Percentiles rank a stretch among this genome's conserved stretches.
phyloP scores from a whole-genome alignment of 345 rosid species.

The Populus alba region DNA sequence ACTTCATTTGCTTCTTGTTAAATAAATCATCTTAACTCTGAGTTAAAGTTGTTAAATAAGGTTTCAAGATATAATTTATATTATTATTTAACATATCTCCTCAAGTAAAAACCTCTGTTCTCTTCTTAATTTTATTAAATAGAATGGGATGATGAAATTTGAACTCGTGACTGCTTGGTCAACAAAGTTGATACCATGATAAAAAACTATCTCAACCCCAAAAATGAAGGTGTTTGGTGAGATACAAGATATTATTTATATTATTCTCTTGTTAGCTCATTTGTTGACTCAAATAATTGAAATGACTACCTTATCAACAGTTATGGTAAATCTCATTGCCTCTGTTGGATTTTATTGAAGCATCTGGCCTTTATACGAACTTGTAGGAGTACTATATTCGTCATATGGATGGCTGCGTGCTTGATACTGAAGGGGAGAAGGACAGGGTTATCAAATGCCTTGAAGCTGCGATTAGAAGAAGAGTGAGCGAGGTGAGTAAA shows the following conservation, averaged over 20 bases:
- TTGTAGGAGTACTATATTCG: conserved; percentile 79
- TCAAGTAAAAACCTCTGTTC: too few relatives aligned
- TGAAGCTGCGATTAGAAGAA: conserved; percentile 80
- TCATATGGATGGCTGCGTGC: conserved; percentile 88
- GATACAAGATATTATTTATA: too few relatives aligned
- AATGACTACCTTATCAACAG: neutral
- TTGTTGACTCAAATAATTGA: neutral
- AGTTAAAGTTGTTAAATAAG: too few relatives aligned
- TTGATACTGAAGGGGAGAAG: conserved; percentile 77
- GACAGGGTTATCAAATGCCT: conserved; percentile 83
- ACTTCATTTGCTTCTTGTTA: neutral
- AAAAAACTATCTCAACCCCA: too few relatives aligned
- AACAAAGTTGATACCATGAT: accelerated
- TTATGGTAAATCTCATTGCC: neutral
- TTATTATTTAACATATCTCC: too few relatives aligned
- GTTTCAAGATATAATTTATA: too few relatives aligned
- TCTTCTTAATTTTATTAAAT: too few relatives aligned
- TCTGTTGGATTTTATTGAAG: neutral
- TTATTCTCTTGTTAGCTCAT: too few relatives aligned
- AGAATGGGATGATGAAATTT: too few relatives aligned
- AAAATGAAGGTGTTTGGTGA: too few relatives aligned
- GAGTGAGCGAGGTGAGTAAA: conserved; percentile 80
- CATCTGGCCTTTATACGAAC: neutral
- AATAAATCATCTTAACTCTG: too few relatives aligned
- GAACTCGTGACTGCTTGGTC: accelerated